These are phyloP conservation scores for Neurospora sp. DNA, from an alignment of 2,329 filamentous ascomycete species.

Conservation along the genomic window DNA sequence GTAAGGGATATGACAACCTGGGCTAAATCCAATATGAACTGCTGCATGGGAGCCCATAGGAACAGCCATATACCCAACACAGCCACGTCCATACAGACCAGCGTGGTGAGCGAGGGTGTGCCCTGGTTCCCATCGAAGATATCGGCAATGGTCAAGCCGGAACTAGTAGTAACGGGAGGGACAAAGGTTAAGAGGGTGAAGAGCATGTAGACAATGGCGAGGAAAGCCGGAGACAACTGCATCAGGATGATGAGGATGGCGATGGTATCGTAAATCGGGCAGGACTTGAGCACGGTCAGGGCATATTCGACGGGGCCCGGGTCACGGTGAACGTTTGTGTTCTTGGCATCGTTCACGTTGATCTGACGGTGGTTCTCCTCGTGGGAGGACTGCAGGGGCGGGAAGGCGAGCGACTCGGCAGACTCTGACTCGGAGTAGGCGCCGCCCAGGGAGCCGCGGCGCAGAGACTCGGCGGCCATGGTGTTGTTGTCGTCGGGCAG, in stretches of 20 bases:
- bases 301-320: conserved; percentile 66
- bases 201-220: conserved; percentile 82
- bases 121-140: conserved; percentile 82
- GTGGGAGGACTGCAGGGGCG: conserved; percentile 27
- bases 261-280: conserved; percentile 88
- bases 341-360: conserved; percentile 60
- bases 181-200: conserved; percentile 92
- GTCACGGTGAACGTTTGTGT: conserved; percentile 58
- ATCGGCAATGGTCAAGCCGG: conserved; percentile 75
- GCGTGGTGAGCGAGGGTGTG: conserved; percentile 75
- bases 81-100: conserved; percentile 73
- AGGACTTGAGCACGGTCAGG: conserved; percentile 78
- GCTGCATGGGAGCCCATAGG: conserved; percentile 77
- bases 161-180: conserved; percentile 67
- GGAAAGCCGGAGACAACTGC: conserved; percentile 77
- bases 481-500: conserved; percentile 29
- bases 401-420: conserved; percentile 34
- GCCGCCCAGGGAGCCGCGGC: conserved; percentile 37
- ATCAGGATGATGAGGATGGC: conserved; percentile 93
- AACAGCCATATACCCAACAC: conserved; percentile 81
- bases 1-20: conserved; percentile 91
- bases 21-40: conserved; percentile 78
- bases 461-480: conserved; percentile 30
- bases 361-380: conserved; percentile 48
- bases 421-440: conserved; percentile 45